Percentiles rank a stretch among this genome's conserved stretches.
Conservation (phyloP, 164 flowering plant genomes). For the Berberis thunbergii region DNA sequence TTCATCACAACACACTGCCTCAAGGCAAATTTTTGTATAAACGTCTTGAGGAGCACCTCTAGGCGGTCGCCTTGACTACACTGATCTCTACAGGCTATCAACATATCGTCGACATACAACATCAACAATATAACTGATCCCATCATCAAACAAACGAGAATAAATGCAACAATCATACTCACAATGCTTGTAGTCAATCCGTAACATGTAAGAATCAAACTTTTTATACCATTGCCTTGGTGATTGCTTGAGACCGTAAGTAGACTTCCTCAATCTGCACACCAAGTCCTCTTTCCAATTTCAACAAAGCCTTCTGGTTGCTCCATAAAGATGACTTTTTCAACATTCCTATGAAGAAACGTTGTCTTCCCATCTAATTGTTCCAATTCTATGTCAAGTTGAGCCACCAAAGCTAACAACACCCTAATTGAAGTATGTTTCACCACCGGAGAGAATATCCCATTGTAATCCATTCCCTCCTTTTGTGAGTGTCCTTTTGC, state of each 20-base stretch:
- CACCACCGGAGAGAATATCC: neutral
- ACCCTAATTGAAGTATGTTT: neutral
- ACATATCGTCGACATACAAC: too few relatives aligned
- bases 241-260: neutral
- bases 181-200: neutral
- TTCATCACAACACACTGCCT: too few relatives aligned
- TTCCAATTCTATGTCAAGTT: neutral
- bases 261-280: neutral
- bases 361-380: neutral
- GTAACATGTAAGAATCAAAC: neutral
- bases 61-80: too few relatives aligned
- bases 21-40: too few relatives aligned
- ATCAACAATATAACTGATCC: too few relatives aligned
- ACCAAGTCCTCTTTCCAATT: neutral
- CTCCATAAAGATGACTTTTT: neutral
- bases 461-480: neutral
- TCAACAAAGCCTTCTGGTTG: neutral
- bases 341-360: neutral
- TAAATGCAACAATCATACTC: too few relatives aligned
- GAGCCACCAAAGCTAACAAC: neutral
- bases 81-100: too few relatives aligned
- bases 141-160: too few relatives aligned
- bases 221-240: neutral
- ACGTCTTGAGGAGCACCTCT: too few relatives aligned
- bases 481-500: slow-evolving; percentile 1